Base-by-base conservation (phyloP, 2,329 filamentous ascomycete genomes). In the Pseudogymnoascus sp. region DNA sequence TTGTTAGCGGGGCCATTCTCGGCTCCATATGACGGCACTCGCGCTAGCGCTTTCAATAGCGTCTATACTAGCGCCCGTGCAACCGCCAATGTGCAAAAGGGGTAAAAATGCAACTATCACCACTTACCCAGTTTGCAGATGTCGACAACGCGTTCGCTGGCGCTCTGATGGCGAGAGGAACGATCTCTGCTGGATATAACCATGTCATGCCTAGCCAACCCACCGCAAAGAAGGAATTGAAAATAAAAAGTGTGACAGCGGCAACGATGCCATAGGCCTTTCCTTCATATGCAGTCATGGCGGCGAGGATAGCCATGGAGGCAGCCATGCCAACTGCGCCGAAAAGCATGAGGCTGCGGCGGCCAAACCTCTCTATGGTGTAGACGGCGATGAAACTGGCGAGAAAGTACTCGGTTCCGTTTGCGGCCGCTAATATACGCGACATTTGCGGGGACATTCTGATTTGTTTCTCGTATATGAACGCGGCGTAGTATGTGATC, bases 321-420 rank as follows among this genome's bases (percentile, higher is more conserved):
- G 79, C 71, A 21, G 84, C 84, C 78, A 87, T 86, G 0, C 85
- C 85, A 31, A 82, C 75, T 0, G 84, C 84, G 60, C 88, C 88
- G 66, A 90, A 83, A 17, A 91, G 75, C 87, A 92, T 91, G 65
- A 91, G 81, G 70, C 83, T 83, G 17, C 88, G 82, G 29, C 89
- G 85, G 10, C 87, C 87, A 3, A 87, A 83, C 1, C 83, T 81
- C 73, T 81, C 79, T 61, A 81, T 79, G 1, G 76, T 72, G 15
- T 74, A 73, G 3, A 77, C 67, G 1, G 76, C 75, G 7, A 77
- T 69, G 31, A 73, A 74, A 0, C 75, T 77, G 1, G 75, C 75
- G 4, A 77, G 62, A 63, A 77, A 77, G 64, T 77, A 78, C 53
- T 77, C 75, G 1, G 76, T 77, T 26, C 79, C 79, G 65, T 81